A percentile compares a stretch with the other conserved stretches of the same genome.
Evolutionary conservation across 169 alveolate species (phyloP).

Genomic region (Blepharisma undulans): DNA sequence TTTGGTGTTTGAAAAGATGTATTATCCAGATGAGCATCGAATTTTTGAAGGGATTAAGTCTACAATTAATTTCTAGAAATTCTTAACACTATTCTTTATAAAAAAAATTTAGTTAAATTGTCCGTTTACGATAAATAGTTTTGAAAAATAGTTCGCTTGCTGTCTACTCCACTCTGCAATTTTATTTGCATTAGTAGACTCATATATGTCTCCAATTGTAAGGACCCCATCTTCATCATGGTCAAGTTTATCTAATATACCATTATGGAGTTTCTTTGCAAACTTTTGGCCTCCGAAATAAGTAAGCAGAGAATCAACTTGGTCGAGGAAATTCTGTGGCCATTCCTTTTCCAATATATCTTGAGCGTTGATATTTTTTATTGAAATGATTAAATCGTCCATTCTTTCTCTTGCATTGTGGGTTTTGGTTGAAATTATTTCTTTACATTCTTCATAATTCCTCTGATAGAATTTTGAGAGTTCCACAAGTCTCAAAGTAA

Average conservation of each 20-base stretch:
- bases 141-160: background rate
- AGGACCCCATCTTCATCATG: constrained; percentile 21
- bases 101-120: background rate
- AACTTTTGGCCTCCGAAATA: background rate
- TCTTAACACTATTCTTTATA: background rate
- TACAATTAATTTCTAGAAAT: constrained; percentile 56
- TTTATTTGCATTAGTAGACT: background rate
- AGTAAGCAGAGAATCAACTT: background rate
- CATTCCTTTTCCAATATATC: background rate
- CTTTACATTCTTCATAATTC: background rate
- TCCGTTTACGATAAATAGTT: background rate
- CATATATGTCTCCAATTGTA: constrained; percentile 1
- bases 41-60: constrained; percentile 88
- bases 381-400: background rate
- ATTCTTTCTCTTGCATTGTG: background rate
- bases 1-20: constrained; percentile 90
- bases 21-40: constrained; percentile 92
- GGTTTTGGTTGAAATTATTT: background rate
- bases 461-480: background rate
- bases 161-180: background rate
- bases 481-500: background rate
- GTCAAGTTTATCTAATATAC: background rate
- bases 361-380: background rate
- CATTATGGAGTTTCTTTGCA: background rate
- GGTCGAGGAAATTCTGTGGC: background rate